Evolutionary conservation across 2,329 filamentous ascomycete species (phyloP).

Genomic region (Talaromyces verruculosus): DNA sequence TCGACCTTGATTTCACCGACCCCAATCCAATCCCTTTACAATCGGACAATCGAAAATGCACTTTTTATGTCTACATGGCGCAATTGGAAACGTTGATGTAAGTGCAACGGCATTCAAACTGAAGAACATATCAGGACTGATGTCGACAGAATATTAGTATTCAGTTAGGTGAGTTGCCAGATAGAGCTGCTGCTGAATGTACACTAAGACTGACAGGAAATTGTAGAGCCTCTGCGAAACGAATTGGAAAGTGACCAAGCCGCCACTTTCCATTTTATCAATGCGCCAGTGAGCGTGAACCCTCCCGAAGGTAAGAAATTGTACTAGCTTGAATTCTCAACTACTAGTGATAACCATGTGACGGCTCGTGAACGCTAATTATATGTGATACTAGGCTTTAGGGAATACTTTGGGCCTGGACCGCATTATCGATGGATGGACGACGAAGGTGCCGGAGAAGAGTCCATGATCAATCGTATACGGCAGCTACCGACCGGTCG

Average conservation of each 20-base stretch:
- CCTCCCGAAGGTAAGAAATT: constrained; percentile 26
- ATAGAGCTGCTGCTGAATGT: neutral
- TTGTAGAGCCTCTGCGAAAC: constrained; percentile 13
- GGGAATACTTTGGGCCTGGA: constrained; percentile 17
- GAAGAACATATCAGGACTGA: neutral
- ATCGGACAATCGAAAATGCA: constrained; percentile 22
- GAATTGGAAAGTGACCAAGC: constrained; percentile 11
- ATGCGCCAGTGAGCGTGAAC: constrained; percentile 11
- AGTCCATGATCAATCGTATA: constrained; percentile 17
- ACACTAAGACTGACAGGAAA: neutral
- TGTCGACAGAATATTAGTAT: constrained; percentile 14
- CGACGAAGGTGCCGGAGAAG: constrained; percentile 9
- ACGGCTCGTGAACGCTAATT: neutral
- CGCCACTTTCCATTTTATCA: constrained; percentile 14
- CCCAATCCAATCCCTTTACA: neutral
- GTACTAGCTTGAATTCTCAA: constrained; percentile 4
- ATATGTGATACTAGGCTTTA: neutral
- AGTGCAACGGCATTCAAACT: constrained; percentile 5
- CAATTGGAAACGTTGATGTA: constrained; percentile 32
- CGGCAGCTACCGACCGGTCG: constrained; percentile 22
- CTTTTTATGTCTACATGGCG: constrained; percentile 32
- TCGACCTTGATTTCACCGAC: neutral
- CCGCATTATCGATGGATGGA: constrained; percentile 21
- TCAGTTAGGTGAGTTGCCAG: constrained; percentile 6
- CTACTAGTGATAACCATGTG: neutral